A percentile compares a stretch with the other conserved stretches of the same genome.
Conservation (phyloP, 2,329 filamentous ascomycete genomes). For the Aspergillus unguis region DNA sequence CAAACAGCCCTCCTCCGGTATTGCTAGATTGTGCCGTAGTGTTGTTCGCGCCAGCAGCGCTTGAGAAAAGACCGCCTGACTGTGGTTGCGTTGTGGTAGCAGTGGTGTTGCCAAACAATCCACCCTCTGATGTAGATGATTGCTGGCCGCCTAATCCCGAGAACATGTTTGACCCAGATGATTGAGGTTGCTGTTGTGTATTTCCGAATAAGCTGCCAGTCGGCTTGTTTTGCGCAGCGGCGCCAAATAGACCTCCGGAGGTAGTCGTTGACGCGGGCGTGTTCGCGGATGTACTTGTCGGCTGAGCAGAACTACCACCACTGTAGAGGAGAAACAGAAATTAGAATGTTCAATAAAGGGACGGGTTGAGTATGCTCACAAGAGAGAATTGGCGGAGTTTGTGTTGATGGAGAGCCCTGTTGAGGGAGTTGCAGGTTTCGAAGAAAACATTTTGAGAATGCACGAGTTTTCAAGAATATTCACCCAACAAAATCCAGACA, state of each 20-base stretch:
- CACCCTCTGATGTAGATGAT: conserved; percentile 23
- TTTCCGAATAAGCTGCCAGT: conserved; percentile 32
- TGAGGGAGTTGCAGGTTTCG: conserved; percentile 33
- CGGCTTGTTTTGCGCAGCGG: conserved; percentile 32
- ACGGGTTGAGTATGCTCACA: conserved; percentile 36
- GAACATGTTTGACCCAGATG: conserved; percentile 34
- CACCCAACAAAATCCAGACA: neutral
- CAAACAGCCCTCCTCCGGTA: conserved; percentile 35
- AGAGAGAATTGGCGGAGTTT: conserved; percentile 45
- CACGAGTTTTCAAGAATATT: neutral
- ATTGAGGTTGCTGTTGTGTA: conserved; percentile 25
- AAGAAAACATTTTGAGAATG: conserved; percentile 31
- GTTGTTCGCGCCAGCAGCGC: conserved; percentile 15
- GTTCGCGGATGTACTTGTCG: conserved; percentile 25
- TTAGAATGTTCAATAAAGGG: neutral
- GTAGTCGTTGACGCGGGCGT: conserved; percentile 28
- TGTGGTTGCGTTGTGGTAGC: conserved; percentile 28
- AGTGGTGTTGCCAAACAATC: conserved; percentile 29
- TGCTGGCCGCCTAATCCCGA: conserved; percentile 30
- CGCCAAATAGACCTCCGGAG: conserved; percentile 31
- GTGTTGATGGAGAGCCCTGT: conserved; percentile 54
- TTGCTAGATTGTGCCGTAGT: conserved; percentile 23
- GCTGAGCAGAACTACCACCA: conserved; percentile 30
- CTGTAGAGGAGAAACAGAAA: conserved; percentile 13
- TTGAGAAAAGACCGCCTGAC: conserved; percentile 25